Base-by-base conservation (phyloP, 208 protist genomes). In the Leishmania turanica region DNA sequence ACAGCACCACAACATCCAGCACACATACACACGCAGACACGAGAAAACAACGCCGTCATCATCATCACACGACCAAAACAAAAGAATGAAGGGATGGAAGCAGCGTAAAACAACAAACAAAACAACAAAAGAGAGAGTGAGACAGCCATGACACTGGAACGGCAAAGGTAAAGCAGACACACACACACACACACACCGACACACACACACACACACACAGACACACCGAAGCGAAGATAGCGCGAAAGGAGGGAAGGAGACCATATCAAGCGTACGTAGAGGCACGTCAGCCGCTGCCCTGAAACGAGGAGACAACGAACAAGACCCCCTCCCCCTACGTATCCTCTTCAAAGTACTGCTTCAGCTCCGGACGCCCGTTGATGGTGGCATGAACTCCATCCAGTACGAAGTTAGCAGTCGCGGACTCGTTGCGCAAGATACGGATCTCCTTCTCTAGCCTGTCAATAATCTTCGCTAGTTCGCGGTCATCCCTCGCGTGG, bases 391-490 rank as follows among this genome's bases (percentile, higher is more conserved):
- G 45, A 56, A 71, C 82, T 21, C 60, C 54, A 13, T 81, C 72
- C 51, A 80, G 49, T 34, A 80, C 75, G 13, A 24, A 21, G 51
- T 68, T 78, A 9, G 77, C 77, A 3, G 76, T 58, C 27, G 51
- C 54, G 4, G 75, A 75, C 72, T 75, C 82, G 42, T 4, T 73
- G 27, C 71, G 80, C 73, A 84, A 47, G 73, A 78, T 73, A 8
- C 66, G n/a, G 51, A 78, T 78, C 54, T 84, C 75, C 31, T 80
- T 53, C 54, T 84, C 69, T 47, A 81, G 64, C 19, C 76, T 42
- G 37, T 72, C 78, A 49, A 76, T 85, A 42, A 76, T 78, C 51
- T 73, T 81, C 72, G 69, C 70, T 47, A 78, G 72, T 53, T 71
- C 74, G 0, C 74, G 75, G 53, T 79, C 82, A 62, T 81, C 77